phyloP scores from a whole-genome alignment of 2,329 filamentous ascomycete genomes.

The Tympanopsis confertula region DNA sequence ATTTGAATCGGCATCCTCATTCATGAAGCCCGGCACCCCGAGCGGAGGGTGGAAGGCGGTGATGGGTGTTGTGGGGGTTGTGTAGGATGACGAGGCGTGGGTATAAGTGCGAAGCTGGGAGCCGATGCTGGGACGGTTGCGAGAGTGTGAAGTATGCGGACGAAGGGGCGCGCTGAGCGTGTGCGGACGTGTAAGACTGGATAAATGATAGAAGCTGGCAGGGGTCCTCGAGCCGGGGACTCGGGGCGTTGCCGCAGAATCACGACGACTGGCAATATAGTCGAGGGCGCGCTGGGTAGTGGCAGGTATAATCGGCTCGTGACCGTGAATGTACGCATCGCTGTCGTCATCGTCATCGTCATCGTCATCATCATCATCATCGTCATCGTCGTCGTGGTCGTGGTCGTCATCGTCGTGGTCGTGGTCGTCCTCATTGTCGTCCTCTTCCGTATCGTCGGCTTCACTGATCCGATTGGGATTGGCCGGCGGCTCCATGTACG shows the following conservation, averaged over 20 bases:
- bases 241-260: slow-evolving; percentile 15
- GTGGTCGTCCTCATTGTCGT: slow-evolving; percentile 26
- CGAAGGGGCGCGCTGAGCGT: slow-evolving; percentile 17
- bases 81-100: slow-evolving; percentile 19
- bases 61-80: slow-evolving; percentile 10
- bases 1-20: slow-evolving; percentile 9
- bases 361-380: slow-evolving; percentile 8
- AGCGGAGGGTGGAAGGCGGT: slow-evolving; percentile 8
- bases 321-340: background rate
- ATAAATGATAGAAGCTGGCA: slow-evolving; percentile 16
- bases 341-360: background rate
- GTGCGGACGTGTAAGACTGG: slow-evolving; percentile 10
- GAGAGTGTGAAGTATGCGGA: slow-evolving; percentile 42
- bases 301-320: slow-evolving; percentile 22
- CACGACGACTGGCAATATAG: slow-evolving; percentile 34
- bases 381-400: slow-evolving; percentile 9
- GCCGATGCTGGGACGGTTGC: slow-evolving; percentile 27
- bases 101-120: slow-evolving; percentile 37
- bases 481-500: slow-evolving; percentile 23
- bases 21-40: slow-evolving; percentile 15
- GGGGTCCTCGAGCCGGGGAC: slow-evolving; percentile 1
- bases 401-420: slow-evolving; percentile 21
- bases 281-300: slow-evolving; percentile 35
- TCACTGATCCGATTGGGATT: slow-evolving; percentile 32
- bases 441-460: slow-evolving; percentile 21